phyloP scores from a whole-genome alignment of 257 asterid genomes.

The Solanum piurae region DNA sequence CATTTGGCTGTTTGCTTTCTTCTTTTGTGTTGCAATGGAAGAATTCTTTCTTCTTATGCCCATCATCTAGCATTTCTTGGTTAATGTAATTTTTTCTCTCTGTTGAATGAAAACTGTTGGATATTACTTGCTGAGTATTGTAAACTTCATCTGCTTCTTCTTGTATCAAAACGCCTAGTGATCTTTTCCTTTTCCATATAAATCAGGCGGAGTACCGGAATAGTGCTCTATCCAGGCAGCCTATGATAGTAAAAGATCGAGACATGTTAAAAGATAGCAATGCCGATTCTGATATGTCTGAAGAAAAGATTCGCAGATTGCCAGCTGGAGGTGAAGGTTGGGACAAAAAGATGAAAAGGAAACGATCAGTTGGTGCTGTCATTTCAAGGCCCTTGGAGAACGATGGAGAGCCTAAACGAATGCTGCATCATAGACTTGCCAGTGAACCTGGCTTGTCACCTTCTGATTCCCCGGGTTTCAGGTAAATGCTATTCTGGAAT shows the following conservation, averaged over 20 bases:
- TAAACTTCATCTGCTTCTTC: not conserved
- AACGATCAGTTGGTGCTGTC: conserved; percentile 87
- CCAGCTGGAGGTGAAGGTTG: conserved; percentile 91
- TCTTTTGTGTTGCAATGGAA: not conserved
- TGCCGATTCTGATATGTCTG: conserved; percentile 54
- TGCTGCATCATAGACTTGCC: conserved; percentile 51
- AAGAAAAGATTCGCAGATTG: conserved; percentile 72
- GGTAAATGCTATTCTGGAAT: conserved; percentile 31
- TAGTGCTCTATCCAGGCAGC: conserved; percentile 52
- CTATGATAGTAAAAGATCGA: conserved; percentile 58
- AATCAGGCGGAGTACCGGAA: conserved; percentile 72
- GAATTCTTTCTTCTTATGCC: not conserved
- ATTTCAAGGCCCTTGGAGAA: conserved; percentile 58
- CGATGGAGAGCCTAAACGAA: conserved; percentile 63
- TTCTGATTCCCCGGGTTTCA: conserved; percentile 55
- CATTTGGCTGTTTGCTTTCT: not conserved
- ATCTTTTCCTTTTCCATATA: not conserved
- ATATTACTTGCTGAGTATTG: not conserved
- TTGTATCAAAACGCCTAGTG: not conserved
- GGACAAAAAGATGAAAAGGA: conserved; percentile 95
- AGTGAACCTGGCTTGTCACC: conserved; percentile 57
- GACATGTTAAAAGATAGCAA: conserved; percentile 50
- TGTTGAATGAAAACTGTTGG: not conserved
- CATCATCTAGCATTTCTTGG: not conserved
- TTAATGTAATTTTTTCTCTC: not conserved